Percentiles rank a stretch among this genome's conserved stretches.
These are phyloP conservation scores for Chlorella sp. DNA, from an alignment of 139 green algal species.

Conservation along the genomic window DNA sequence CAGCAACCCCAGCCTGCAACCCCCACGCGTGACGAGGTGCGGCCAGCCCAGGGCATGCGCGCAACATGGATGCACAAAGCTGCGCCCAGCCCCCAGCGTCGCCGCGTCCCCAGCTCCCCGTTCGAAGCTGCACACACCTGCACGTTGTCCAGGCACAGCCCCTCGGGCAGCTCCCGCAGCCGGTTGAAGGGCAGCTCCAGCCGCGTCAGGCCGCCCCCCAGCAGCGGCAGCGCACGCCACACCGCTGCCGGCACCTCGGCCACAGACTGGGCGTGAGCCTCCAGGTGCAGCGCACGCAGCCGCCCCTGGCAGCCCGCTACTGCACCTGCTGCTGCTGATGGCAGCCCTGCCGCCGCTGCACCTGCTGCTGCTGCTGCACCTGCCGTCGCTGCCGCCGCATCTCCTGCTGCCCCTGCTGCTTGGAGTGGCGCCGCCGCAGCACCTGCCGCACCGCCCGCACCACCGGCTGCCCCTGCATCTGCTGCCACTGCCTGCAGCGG, in stretches of 20 bases:
- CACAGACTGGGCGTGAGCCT: constrained; percentile 3
- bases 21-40: not conserved
- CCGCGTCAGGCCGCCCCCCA: not conserved
- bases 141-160: not conserved
- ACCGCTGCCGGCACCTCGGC: constrained; percentile 6
- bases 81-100: no score
- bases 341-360: not conserved
- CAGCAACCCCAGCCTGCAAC: not conserved
- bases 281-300: constrained; percentile 16
- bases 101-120: not conserved
- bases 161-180: not conserved
- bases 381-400: not conserved
- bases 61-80: not conserved
- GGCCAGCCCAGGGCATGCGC: not conserved
- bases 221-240: not conserved
- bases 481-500: no score
- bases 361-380: not conserved
- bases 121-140: not conserved
- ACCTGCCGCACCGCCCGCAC: not conserved
- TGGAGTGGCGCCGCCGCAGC: not conserved
- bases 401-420: not conserved
- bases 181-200: constrained; percentile 26
- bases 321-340: not conserved
- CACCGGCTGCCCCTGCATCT: not conserved
- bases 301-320: no score